Evolutionary conservation across 208 protist genomes (phyloP).

Genomic region (Borovskyia barvae): DNA sequence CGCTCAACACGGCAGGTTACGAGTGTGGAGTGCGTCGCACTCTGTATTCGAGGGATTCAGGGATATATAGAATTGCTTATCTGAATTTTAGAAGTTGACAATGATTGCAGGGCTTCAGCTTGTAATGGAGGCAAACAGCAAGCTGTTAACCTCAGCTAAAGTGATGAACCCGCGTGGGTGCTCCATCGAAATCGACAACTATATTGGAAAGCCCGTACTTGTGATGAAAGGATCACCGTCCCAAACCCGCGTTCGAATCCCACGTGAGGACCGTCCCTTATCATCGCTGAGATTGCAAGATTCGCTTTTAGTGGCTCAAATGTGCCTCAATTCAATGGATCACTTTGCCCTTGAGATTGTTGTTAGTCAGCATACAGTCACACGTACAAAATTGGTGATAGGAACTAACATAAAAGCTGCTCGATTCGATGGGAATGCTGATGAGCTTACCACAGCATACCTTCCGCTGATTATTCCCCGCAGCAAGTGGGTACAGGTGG

Average conservation of each 20-base stretch:
- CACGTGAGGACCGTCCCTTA: conserved; percentile 52
- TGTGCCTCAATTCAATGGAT: conserved; percentile 42
- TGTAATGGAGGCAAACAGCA: conserved; percentile 29
- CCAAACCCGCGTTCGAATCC: conserved; percentile 55
- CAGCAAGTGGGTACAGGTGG: conserved; percentile 82
- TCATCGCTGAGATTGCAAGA: conserved; percentile 42
- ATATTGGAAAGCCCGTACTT: conserved; percentile 37
- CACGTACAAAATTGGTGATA: conserved; percentile 64
- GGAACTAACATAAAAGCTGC: conserved; percentile 61
- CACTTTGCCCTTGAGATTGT: conserved; percentile 71
- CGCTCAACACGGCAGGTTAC: too few species aligned
- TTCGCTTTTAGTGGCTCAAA: conserved; percentile 55
- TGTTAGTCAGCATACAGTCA: conserved; percentile 35
- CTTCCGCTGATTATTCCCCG: conserved; percentile 77
- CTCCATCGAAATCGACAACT: conserved; percentile 56
- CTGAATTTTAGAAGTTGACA: neutral
- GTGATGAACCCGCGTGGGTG: conserved; percentile 52
- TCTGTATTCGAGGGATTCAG: too few species aligned
- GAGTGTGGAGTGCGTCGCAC: too few species aligned
- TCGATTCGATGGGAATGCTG: conserved; percentile 23
- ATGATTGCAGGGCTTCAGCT: conserved; percentile 14
- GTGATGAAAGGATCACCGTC: conserved; percentile 50
- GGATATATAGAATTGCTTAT: too few species aligned
- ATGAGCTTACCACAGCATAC: conserved; percentile 37
- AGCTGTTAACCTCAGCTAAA: conserved; percentile 39